Percentiles rank a stretch among this genome's conserved stretches.
These are phyloP conservation scores for Haplographium delicatum DNA, from an alignment of 495 filamentous ascomycete genomes.

Conservation along the genomic window DNA sequence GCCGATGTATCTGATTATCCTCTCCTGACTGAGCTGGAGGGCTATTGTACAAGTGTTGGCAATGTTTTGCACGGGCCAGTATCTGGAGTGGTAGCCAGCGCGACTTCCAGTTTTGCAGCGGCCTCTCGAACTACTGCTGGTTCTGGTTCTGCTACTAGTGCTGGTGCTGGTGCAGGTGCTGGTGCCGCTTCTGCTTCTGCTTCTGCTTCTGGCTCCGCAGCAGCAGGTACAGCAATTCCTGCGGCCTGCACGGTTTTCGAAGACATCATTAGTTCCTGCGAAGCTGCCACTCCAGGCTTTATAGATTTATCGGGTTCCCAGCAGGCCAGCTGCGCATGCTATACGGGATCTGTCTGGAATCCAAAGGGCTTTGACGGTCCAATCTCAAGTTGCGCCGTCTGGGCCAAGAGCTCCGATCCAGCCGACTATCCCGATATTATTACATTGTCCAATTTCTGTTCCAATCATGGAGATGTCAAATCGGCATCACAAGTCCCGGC, in stretches of 20 bases:
- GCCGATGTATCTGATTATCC: conserved; percentile 11
- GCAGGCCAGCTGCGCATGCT: conserved; percentile 9
- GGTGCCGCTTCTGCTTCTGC: neutral
- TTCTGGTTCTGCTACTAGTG: neutral
- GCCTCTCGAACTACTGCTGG: neutral
- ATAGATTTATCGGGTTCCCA: neutral
- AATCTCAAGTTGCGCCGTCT: neutral
- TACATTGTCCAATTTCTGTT: neutral
- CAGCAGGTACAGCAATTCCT: neutral
- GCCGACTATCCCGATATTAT: neutral
- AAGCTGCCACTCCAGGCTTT: neutral
- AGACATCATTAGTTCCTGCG: neutral
- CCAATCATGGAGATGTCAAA: neutral
- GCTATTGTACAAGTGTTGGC: conserved; percentile 10
- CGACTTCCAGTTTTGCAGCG: neutral
- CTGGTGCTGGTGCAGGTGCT: neutral
- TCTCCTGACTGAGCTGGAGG: neutral
- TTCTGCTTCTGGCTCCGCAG: neutral
- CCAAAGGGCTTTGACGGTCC: conserved; percentile 5
- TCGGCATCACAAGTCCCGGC: no score
- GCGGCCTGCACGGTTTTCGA: neutral
- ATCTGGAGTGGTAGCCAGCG: neutral
- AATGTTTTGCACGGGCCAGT: neutral
- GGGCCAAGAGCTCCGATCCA: neutral
- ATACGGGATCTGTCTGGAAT: neutral